A percentile compares a stretch with the other conserved stretches of the same genome.
Evolutionary conservation across 352 stramenopile genomes (phyloP).

Genomic region (Phytophthora chlamydospora): DNA sequence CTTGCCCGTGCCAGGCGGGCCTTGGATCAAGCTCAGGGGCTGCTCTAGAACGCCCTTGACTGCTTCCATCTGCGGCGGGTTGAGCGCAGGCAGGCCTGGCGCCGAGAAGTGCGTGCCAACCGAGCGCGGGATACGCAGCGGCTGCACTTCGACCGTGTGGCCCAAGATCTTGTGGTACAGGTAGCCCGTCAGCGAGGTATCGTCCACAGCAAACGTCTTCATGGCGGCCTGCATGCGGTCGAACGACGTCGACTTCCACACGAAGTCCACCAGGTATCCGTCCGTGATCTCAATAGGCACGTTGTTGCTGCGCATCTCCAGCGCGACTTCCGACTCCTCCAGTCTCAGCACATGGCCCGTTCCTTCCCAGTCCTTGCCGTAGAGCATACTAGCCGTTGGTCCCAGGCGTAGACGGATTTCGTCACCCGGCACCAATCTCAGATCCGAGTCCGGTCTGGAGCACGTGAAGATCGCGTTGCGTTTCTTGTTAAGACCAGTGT

Average conservation of each 20-base stretch:
- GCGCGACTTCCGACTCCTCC: constrained; percentile 84
- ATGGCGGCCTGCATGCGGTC: constrained; percentile 99
- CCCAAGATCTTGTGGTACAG: constrained; percentile 99
- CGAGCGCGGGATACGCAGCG: constrained; percentile 77
- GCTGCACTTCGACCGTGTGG: constrained; percentile 96
- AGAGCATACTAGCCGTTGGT: constrained; percentile 79
- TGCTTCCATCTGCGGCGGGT: constrained; percentile 97
- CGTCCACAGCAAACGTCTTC: constrained; percentile 99
- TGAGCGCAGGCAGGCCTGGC: constrained; percentile 96
- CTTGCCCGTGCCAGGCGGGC: constrained; percentile 97
- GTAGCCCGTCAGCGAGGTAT: constrained; percentile 98
- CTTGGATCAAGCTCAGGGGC: constrained; percentile 98
- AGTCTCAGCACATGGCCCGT: constrained; percentile 93
- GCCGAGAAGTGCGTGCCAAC: constrained; percentile 84
- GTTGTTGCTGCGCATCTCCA: constrained; percentile 87
- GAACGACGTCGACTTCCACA: constrained; percentile 99
- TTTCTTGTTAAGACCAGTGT: constrained; percentile 97
- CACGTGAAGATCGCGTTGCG: constrained; percentile 96
- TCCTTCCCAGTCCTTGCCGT: constrained; percentile 93
- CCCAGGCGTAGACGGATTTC: constrained; percentile 95
- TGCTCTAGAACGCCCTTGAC: constrained; percentile 96
- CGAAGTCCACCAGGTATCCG: constrained; percentile 97
- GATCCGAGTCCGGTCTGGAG: constrained; percentile 87
- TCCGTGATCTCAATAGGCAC: constrained; percentile 94
- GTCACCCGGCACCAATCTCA: constrained; percentile 95